Evolutionary conservation across 2,329 filamentous ascomycete genomes (phyloP).

Genomic region (Fusarium concolor): DNA sequence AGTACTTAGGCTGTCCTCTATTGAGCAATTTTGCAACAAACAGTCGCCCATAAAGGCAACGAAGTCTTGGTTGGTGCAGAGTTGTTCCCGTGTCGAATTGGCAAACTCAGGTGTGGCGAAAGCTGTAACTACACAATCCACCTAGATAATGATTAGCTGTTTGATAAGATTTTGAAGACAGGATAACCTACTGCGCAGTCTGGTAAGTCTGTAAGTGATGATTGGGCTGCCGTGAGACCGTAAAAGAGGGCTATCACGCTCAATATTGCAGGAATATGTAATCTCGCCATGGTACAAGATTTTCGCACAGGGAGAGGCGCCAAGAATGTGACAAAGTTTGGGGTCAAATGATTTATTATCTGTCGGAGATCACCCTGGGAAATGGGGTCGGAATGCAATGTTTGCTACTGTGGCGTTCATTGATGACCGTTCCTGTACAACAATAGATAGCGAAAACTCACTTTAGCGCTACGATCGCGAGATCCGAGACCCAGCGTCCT

Average conservation of each 20-base stretch:
- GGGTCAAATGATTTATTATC: too few species aligned
- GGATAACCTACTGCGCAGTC: background rate
- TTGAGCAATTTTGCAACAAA: background rate
- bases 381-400: too few species aligned
- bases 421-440: too few species aligned
- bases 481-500: too few species aligned
- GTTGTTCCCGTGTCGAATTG: background rate
- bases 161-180: too few species aligned
- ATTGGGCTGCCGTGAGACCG: background rate
- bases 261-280: background rate
- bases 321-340: too few species aligned
- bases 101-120: background rate
- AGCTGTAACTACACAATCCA: background rate
- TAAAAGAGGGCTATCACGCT: background rate
- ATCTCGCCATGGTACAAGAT: background rate
- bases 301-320: too few species aligned
- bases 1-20: fast-evolving
- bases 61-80: background rate
- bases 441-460: too few species aligned
- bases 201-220: background rate
- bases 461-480: too few species aligned
- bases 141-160: background rate
- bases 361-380: too few species aligned
- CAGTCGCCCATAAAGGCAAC: background rate
- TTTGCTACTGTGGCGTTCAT: too few species aligned